Conservation (phyloP, 2,329 filamentous ascomycete genomes). For the Sporothrix schenckii region DNA sequence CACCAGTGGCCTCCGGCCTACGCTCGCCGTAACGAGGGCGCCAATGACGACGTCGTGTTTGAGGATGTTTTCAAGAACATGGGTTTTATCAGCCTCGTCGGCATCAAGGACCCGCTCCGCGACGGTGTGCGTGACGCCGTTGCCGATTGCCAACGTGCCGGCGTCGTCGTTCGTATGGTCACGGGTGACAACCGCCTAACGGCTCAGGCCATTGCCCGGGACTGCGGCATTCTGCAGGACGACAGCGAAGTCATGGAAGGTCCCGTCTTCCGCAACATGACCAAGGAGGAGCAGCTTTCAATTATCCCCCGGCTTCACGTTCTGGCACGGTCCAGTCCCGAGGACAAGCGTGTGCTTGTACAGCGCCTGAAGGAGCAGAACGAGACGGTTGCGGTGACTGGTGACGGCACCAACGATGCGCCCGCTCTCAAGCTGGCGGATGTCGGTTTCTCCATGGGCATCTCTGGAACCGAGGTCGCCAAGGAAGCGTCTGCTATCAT, state of each 20-base stretch:
- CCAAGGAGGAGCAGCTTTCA: conserved; percentile 64
- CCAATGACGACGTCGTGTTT: conserved; percentile 65
- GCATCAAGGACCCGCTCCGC: conserved; percentile 80
- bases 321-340: conserved; percentile 72
- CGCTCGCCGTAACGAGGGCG: conserved; percentile 56
- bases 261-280: conserved; percentile 74
- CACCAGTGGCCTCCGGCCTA: conserved; percentile 77
- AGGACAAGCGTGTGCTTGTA: conserved; percentile 75
- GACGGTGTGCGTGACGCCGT: conserved; percentile 75
- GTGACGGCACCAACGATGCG: conserved; percentile 82
- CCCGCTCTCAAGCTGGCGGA: conserved; percentile 80
- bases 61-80: conserved; percentile 69
- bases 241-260: conserved; percentile 76
- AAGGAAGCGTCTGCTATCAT: conserved; percentile 86
- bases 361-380: conserved; percentile 70
- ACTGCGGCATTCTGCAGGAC: conserved; percentile 73
- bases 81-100: conserved; percentile 70
- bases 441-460: conserved; percentile 85
- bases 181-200: conserved; percentile 82
- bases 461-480: conserved; percentile 79
- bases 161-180: conserved; percentile 82
- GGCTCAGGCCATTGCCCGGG: conserved; percentile 75
- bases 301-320: conserved; percentile 72
- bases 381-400: conserved; percentile 80
- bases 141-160: conserved; percentile 70